phyloP scores from a whole-genome alignment of 164 flowering plant genomes.

The Vitis rotundifolia region DNA sequence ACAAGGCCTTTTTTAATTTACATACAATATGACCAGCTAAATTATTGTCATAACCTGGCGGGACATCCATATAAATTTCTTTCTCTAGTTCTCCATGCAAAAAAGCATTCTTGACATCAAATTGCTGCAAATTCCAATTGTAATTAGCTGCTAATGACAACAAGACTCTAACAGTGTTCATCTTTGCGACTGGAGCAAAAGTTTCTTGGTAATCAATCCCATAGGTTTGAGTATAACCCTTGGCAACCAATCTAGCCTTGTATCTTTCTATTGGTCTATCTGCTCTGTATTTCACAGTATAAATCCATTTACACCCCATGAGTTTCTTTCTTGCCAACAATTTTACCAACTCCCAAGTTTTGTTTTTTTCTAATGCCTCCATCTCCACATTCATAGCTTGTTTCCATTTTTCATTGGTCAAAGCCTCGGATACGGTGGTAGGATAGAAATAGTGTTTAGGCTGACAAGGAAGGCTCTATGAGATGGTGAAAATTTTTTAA shows the following conservation, averaged over 20 bases:
- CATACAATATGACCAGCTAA: not conserved
- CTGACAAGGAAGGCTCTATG: slow-evolving; percentile 13
- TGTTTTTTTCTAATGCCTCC: slow-evolving; percentile 7
- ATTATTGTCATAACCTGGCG: not conserved
- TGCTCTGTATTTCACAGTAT: not conserved
- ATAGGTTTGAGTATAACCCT: slow-evolving; percentile 9
- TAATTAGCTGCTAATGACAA: not conserved
- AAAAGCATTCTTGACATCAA: slow-evolving; percentile 12
- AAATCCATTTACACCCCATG: too few relatives aligned
- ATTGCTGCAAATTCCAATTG: not conserved
- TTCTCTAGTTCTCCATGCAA: slow-evolving; percentile 3
- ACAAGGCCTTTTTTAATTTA: not conserved
- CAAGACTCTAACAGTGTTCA: not conserved
- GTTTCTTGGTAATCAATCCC: not conserved
- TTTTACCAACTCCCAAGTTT: not conserved
- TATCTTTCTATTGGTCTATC: slow-evolving; percentile 3
- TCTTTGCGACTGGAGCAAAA: not conserved
- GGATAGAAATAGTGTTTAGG: slow-evolving; percentile 14
- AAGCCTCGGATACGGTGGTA: slow-evolving; percentile 15
- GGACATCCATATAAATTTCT: slow-evolving; percentile 2
- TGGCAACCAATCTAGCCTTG: slow-evolving; percentile 9
- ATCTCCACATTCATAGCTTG: slow-evolving; percentile 13
- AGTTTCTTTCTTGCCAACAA: too few relatives aligned
- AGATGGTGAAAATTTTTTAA: slow-evolving; percentile 11
- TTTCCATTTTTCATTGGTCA: slow-evolving; percentile 25